Conservation (phyloP, 73 alveolate species). For the Durusdinium trenchii region DNA sequence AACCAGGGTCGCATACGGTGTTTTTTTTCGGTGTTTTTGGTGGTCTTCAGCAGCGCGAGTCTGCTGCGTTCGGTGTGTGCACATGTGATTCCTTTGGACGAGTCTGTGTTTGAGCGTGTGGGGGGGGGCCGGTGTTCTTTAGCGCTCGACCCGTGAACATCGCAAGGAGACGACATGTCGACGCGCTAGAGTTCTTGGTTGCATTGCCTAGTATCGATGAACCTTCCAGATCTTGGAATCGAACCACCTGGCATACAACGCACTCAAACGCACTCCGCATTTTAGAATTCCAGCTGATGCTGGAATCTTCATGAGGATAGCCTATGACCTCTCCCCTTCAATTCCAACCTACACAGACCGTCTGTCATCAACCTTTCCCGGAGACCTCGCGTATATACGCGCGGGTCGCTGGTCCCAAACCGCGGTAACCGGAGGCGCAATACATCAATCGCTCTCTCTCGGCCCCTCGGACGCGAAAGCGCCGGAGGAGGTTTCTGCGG, state of each 20-base stretch:
- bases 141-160: not conserved
- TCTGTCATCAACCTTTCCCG: too few relatives aligned
- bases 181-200: not conserved
- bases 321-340: too few relatives aligned
- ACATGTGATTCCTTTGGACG: not conserved
- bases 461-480: not conserved
- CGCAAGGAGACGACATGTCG: not conserved
- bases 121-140: not conserved
- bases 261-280: too few relatives aligned
- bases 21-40: not conserved
- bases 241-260: too few relatives aligned
- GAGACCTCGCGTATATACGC: too few relatives aligned
- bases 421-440: conserved; percentile 96
- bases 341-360: too few relatives aligned
- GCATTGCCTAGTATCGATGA: not conserved
- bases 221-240: not conserved
- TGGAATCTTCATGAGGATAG: too few relatives aligned
- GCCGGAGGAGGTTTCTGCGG: too few relatives aligned
- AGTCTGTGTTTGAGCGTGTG: not conserved
- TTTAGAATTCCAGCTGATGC: too few relatives aligned
- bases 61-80: too few relatives aligned
- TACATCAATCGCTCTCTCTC: conserved; percentile 96
- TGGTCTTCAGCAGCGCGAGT: too few relatives aligned
- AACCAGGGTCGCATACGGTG: not conserved
- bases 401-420: not conserved